Evolutionary conservation across 768 basidiomycete species (phyloP).

Genomic region (Panus rudis): DNA sequence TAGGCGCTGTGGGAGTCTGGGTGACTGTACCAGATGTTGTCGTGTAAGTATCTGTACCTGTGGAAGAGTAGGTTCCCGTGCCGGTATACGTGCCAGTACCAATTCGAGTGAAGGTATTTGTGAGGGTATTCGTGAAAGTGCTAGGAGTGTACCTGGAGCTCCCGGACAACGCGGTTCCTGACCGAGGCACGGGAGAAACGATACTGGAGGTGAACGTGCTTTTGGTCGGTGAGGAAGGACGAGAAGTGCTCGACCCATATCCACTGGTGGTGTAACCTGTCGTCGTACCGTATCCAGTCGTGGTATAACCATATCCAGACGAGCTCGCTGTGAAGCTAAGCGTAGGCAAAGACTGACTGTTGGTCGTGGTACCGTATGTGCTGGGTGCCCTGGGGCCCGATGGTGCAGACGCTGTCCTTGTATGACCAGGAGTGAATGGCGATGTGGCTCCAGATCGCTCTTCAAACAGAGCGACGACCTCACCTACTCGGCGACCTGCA

Average conservation of each 20-base stretch:
- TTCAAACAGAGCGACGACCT: conserved; percentile 73
- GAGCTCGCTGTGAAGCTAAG: conserved; percentile 22
- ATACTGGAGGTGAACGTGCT: conserved; percentile 29
- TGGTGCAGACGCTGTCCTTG: conserved; percentile 44
- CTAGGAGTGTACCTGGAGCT: conserved; percentile 17
- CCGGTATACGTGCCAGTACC: conserved; percentile 20
- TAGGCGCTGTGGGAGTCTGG: conserved; percentile 37
- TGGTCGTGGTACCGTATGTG: conserved; percentile 24
- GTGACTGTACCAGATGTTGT: conserved; percentile 28
- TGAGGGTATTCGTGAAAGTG: conserved; percentile 26
- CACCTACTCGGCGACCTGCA: conserved; percentile 48
- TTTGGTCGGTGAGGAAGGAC: conserved; percentile 43
- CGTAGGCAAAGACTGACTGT: conserved; percentile 35
- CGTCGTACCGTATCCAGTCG: conserved; percentile 29
- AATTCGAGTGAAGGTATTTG: conserved; percentile 15
- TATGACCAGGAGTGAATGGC: conserved; percentile 34
- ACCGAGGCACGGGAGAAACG: conserved; percentile 41
- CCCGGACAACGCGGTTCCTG: conserved; percentile 20
- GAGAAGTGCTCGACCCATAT: conserved; percentile 27
- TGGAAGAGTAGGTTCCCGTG: conserved; percentile 20
- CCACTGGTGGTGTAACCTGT: conserved; percentile 25
- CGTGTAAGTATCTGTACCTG: conserved; percentile 35
- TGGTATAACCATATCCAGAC: conserved; percentile 29
- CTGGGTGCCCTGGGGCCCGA: conserved; percentile 32
- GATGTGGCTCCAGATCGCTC: conserved; percentile 32